phyloP scores from a whole-genome alignment of 768 basidiomycete species.

The Xerocomellus amylosporus region DNA sequence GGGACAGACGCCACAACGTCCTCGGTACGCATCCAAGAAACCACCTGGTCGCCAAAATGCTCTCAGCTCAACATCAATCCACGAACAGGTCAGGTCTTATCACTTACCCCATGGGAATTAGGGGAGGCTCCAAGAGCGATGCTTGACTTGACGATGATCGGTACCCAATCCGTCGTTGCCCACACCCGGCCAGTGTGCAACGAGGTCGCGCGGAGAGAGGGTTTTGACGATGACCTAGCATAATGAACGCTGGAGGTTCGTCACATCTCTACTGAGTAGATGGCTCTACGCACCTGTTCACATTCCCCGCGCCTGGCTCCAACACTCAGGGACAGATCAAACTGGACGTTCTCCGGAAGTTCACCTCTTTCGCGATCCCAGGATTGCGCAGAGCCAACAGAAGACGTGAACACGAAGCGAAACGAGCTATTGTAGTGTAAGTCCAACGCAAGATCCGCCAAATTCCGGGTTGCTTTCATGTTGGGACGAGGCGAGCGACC shows the following conservation, averaged over 20 bases:
- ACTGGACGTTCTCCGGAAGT: slow-evolving; percentile 34
- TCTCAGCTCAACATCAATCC: background rate
- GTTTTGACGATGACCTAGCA: slow-evolving; percentile 25
- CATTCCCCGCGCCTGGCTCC: slow-evolving; percentile 38
- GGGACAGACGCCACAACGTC: slow-evolving; percentile 33
- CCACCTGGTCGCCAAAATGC: slow-evolving; percentile 6
- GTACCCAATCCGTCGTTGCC: slow-evolving; percentile 37
- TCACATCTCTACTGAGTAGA: background rate
- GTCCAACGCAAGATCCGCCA: slow-evolving; percentile 34
- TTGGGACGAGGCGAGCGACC: slow-evolving; percentile 36
- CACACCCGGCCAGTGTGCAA: slow-evolving; percentile 38
- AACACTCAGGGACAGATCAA: slow-evolving; percentile 26
- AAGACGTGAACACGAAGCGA: slow-evolving; percentile 29
- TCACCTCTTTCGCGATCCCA: slow-evolving; percentile 22
- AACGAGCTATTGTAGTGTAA: slow-evolving; percentile 16
- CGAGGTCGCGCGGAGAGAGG: slow-evolving; percentile 23
- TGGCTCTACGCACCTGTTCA: slow-evolving; percentile 31
- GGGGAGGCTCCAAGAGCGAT: slow-evolving; percentile 26
- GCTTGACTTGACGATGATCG: slow-evolving; percentile 34
- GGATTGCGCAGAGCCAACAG: slow-evolving; percentile 17
- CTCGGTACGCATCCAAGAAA: slow-evolving; percentile 39
- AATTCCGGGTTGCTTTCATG: slow-evolving; percentile 31
- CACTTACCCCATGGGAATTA: slow-evolving; percentile 36
- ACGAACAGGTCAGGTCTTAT: too few relatives aligned
- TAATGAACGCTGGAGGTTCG: background rate